Conservation (phyloP, 1,284 basidiomycete species). For the Bjerkandera adusta region DNA sequence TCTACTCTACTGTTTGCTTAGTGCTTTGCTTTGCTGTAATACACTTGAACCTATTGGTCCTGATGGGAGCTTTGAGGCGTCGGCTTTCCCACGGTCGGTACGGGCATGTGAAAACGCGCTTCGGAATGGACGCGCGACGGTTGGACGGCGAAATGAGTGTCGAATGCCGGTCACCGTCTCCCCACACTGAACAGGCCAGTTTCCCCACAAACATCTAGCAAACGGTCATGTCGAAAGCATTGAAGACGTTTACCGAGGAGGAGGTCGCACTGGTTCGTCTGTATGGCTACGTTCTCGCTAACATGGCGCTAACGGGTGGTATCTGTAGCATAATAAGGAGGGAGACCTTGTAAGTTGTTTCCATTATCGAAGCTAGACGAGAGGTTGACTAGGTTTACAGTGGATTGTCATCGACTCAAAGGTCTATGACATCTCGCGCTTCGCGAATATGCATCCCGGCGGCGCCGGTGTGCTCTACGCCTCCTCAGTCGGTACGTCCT, state of each 20-base stretch:
- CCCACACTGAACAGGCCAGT: neutral
- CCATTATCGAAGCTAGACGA: neutral
- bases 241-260: slow-evolving; percentile 19
- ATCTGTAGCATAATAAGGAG: slow-evolving; percentile 68
- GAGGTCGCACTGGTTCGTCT: slow-evolving; percentile 19
- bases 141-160: too few species aligned
- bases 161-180: too few species aligned
- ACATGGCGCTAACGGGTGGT: neutral
- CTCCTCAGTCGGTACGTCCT: slow-evolving; percentile 35
- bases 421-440: slow-evolving; percentile 65
- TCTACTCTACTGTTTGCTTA: too few species aligned
- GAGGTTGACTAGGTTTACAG: slow-evolving; percentile 26
- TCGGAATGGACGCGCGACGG: slow-evolving; percentile 1
- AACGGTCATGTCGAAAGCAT: slow-evolving; percentile 5
- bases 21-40: too few species aligned
- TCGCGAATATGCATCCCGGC: slow-evolving; percentile 66
- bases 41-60: too few species aligned
- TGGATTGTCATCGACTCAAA: slow-evolving; percentile 69
- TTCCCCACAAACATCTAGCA: neutral
- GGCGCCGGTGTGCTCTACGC: slow-evolving; percentile 55
- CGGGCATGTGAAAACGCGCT: slow-evolving; percentile 1
- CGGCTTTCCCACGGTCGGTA: too few species aligned
- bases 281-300: too few species aligned
- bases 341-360: slow-evolving; percentile 57
- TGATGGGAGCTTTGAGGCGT: too few species aligned